Conservation (phyloP, 2,329 filamentous ascomycete genomes). For the Fusarium cicatricum region DNA sequence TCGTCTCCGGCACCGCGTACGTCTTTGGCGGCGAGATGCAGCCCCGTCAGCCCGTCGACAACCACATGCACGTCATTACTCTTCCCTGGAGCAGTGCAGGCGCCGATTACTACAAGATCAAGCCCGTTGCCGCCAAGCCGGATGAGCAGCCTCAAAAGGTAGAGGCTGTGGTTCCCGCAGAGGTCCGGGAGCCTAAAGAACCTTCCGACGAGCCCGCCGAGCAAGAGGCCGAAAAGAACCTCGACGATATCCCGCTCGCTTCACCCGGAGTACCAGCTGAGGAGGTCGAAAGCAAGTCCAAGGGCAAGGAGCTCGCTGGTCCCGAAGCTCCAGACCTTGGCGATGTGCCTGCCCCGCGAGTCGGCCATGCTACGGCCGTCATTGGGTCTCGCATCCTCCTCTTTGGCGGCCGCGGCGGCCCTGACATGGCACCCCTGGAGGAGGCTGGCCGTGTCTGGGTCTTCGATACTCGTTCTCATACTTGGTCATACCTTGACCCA, state of each 20-base stretch:
- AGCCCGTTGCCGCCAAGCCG: constrained; percentile 55
- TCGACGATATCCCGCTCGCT: constrained; percentile 54
- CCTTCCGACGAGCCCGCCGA: constrained; percentile 32
- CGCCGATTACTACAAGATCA: constrained; percentile 67
- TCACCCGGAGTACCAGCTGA: constrained; percentile 35
- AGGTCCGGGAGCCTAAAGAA: constrained; percentile 34
- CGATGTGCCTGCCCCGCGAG: constrained; percentile 70
- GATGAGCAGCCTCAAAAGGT: constrained; percentile 27
- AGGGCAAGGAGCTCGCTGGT: constrained; percentile 51
- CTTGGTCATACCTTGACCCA: constrained; percentile 73
- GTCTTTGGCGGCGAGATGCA: constrained; percentile 81
- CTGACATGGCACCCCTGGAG: constrained; percentile 74
- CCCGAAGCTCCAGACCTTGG: constrained; percentile 44
- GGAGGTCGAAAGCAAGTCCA: constrained; percentile 43
- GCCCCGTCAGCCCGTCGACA: constrained; percentile 74
- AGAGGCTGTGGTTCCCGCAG: constrained; percentile 21
- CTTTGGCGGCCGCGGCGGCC: constrained; percentile 80
- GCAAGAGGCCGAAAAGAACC: constrained; percentile 44
- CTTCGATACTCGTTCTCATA: constrained; percentile 70
- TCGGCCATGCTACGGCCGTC: constrained; percentile 76
- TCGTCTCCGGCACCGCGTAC: constrained; percentile 63
- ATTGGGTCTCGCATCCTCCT: constrained; percentile 78
- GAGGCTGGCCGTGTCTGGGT: constrained; percentile 80
- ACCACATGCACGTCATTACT: constrained; percentile 72
- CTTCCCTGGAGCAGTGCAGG: constrained; percentile 65